These are phyloP conservation scores for Leccinum aurantiacum DNA, from an alignment of 768 basidiomycete genomes.

Conservation along the genomic window DNA sequence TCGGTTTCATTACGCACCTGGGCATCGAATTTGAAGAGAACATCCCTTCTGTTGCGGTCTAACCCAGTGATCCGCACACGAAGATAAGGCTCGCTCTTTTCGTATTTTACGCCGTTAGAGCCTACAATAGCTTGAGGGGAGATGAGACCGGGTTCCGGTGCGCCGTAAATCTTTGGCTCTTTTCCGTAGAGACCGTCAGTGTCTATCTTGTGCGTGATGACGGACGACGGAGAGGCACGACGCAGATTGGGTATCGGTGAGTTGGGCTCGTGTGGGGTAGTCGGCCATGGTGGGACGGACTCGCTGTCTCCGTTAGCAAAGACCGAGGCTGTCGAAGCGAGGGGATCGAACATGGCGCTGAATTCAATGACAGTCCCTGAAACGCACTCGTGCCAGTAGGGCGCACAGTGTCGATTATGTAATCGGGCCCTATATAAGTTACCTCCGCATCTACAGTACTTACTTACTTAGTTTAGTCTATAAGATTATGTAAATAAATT, in stretches of 20 bases:
- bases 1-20: slow-evolving; percentile 56
- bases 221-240: slow-evolving; percentile 52
- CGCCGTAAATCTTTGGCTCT: slow-evolving; percentile 85
- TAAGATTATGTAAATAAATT: neutral
- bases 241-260: slow-evolving; percentile 72
- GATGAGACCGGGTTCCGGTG: slow-evolving; percentile 79
- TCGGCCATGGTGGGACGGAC: slow-evolving; percentile 69
- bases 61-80: slow-evolving; percentile 86
- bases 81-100: slow-evolving; percentile 81
- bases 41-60: slow-evolving; percentile 93
- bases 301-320: slow-evolving; percentile 52
- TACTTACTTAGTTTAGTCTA: neutral
- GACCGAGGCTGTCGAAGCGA: slow-evolving; percentile 52
- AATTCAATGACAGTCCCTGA: neutral
- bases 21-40: slow-evolving; percentile 91
- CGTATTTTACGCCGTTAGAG: slow-evolving; percentile 69
- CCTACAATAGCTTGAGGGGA: slow-evolving; percentile 66
- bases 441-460: neutral
- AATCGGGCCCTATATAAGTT: slow-evolving; percentile 5
- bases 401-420: slow-evolving; percentile 13
- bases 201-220: slow-evolving; percentile 51
- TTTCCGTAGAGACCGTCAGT: slow-evolving; percentile 66
- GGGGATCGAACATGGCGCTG: slow-evolving; percentile 67
- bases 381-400: neutral
- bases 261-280: slow-evolving; percentile 72